Percentiles rank a stretch among this genome's conserved stretches.
These are phyloP conservation scores for Wallacemonas sp. DNA, from an alignment of 208 protist species.

Conservation along the genomic window DNA sequence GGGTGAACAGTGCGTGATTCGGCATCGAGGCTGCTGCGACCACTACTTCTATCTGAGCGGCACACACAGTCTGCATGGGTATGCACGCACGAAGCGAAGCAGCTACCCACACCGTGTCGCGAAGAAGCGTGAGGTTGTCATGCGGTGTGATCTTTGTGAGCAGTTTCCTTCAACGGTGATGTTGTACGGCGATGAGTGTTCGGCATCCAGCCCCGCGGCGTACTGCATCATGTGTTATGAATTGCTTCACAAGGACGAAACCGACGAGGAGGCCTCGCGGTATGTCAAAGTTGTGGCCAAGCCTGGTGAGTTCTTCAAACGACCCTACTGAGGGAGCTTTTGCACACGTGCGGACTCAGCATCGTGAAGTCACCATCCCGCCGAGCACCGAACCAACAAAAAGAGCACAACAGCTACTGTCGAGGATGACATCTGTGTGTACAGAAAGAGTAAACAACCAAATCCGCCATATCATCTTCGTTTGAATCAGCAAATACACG, in stretches of 20 bases:
- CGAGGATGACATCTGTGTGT: too few species aligned
- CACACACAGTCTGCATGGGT: constrained; percentile 36
- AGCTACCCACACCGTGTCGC: constrained; percentile 64
- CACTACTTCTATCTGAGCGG: constrained; percentile 76
- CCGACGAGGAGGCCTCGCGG: constrained; percentile 35
- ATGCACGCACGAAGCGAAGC: constrained; percentile 28
- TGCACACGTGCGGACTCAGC: too few species aligned
- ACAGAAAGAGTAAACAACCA: too few species aligned
- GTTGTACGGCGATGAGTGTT: constrained; percentile 63
- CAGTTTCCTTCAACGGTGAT: constrained; percentile 64
- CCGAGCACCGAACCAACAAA: too few species aligned
- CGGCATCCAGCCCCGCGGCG: constrained; percentile 30
- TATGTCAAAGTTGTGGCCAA: constrained; percentile 38
- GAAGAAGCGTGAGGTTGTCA: constrained; percentile 27
- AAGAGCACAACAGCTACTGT: too few species aligned
- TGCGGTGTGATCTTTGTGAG: constrained; percentile 64
- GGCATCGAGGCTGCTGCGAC: constrained; percentile 68
- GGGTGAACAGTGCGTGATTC: constrained; percentile 65
- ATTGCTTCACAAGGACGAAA: constrained; percentile 55
- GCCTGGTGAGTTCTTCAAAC: constrained; percentile 47
- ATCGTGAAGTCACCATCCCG: too few species aligned
- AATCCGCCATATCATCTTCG: too few species aligned
- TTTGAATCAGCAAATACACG: too few species aligned
- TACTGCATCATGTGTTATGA: constrained; percentile 80
- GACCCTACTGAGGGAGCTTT: background rate